phyloP scores from a whole-genome alignment of 2,329 filamentous ascomycete species.

The Cordyceps militaris region DNA sequence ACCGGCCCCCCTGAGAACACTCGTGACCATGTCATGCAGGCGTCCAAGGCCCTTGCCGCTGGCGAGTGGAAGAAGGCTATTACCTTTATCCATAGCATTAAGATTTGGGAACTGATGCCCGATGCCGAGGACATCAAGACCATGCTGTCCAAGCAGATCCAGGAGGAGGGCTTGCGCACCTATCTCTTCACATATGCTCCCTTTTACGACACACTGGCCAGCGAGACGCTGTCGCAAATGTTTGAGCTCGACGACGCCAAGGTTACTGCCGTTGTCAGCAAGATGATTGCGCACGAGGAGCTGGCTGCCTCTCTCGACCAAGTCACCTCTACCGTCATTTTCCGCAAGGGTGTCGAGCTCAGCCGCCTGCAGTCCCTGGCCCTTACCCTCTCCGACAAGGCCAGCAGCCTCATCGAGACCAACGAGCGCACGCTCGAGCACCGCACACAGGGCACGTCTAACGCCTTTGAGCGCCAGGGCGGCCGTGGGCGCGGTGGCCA shows the following conservation, averaged over 20 bases:
- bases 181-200: conserved; percentile 99
- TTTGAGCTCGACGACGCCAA: conserved; percentile 90
- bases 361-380: conserved; percentile 92
- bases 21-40: conserved; percentile 98
- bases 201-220: conserved; percentile 93
- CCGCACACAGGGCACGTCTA: conserved; percentile 89
- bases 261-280: conserved; percentile 90
- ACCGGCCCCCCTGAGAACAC: conserved; percentile 98
- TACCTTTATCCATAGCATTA: conserved; percentile 91
- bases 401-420: conserved; percentile 87
- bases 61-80: conserved; percentile 98
- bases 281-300: conserved; percentile 99
- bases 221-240: conserved; percentile 81
- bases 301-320: conserved; percentile 93
- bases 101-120: conserved; percentile 98
- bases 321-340: conserved; percentile 94
- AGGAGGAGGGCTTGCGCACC: conserved; percentile 94
- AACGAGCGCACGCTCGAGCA: conserved; percentile 98
- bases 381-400: conserved; percentile 91
- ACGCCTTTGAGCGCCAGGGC: conserved; percentile 90
- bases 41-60: conserved; percentile 89
- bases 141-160: conserved; percentile 97
- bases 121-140: conserved; percentile 88
- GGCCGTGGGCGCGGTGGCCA: conserved; percentile 64
- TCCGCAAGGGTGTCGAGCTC: conserved; percentile 98